phyloP scores from a whole-genome alignment of 1,284 basidiomycete genomes.

The Fereydounia khargensis region DNA sequence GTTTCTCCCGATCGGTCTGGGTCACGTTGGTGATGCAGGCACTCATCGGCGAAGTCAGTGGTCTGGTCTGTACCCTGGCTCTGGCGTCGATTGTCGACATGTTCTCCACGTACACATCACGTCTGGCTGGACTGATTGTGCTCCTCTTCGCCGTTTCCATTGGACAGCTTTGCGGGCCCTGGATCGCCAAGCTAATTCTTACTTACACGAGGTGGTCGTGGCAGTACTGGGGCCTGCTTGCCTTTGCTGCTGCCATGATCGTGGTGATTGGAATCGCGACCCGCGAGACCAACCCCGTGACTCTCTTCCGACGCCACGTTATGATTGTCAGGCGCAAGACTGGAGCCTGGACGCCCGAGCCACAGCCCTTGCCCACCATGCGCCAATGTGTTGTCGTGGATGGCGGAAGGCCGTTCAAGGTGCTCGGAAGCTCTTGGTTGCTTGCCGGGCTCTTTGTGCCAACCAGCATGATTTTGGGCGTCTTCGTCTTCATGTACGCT shows the following conservation, averaged over 20 bases:
- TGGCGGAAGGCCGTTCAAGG: slow-evolving; percentile 8
- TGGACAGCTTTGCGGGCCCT: slow-evolving; percentile 27
- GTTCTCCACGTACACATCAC: slow-evolving; percentile 14
- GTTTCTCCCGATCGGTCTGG: slow-evolving; percentile 12
- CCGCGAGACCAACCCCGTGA: slow-evolving; percentile 14
- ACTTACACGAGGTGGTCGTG: slow-evolving; percentile 20
- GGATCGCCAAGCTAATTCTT: slow-evolving; percentile 29
- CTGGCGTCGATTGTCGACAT: slow-evolving; percentile 29
- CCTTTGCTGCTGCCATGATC: slow-evolving; percentile 18
- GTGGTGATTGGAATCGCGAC: slow-evolving; percentile 17
- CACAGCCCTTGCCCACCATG: slow-evolving; percentile 5
- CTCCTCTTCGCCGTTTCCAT: slow-evolving; percentile 8
- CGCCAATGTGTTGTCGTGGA: slow-evolving; percentile 12
- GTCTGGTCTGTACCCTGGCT: slow-evolving; percentile 12
- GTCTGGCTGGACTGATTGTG: slow-evolving; percentile 11
- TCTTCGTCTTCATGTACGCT: slow-evolving; percentile 17
- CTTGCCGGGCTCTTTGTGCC: slow-evolving; percentile 7
- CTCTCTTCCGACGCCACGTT: slow-evolving; percentile 25
- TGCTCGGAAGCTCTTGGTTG: slow-evolving; percentile 16
- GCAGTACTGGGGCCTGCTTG: slow-evolving; percentile 34
- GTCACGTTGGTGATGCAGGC: slow-evolving; percentile 12
- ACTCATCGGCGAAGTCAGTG: slow-evolving; percentile 13
- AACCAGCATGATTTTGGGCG: slow-evolving; percentile 7
- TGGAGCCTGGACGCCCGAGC: slow-evolving; percentile 31
- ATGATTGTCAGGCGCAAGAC: slow-evolving; percentile 8